A percentile compares a stretch with the other conserved stretches of the same genome.
phyloP scores from a whole-genome alignment of 768 basidiomycete genomes.

The Hygrophorus pudorinus region DNA sequence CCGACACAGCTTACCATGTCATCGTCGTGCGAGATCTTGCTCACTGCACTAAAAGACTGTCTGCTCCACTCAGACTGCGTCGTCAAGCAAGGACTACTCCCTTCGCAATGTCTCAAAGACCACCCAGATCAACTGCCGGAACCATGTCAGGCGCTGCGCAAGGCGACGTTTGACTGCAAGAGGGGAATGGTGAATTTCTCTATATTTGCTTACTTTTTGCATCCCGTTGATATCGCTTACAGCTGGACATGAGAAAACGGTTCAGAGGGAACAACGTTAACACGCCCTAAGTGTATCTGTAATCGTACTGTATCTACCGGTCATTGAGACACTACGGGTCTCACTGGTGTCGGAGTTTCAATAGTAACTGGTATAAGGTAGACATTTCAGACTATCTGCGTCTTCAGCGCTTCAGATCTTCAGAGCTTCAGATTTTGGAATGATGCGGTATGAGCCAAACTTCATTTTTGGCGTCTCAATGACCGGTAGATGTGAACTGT shows the following conservation, averaged over 20 bases:
- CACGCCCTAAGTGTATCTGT: too few relatives aligned
- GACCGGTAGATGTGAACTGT: too few relatives aligned
- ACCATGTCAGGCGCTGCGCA: conserved; percentile 67
- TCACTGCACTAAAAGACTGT: conserved; percentile 75
- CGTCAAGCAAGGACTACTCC: conserved; percentile 62
- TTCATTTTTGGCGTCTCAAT: too few relatives aligned
- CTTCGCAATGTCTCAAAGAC: conserved; percentile 75
- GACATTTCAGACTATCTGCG: too few relatives aligned
- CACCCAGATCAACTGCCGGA: conserved; percentile 72
- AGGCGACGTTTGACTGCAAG: conserved; percentile 86
- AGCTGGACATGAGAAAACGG: conserved; percentile 82
- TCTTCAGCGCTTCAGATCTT: too few relatives aligned
- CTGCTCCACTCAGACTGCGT: conserved; percentile 84
- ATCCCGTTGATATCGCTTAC: background rate
- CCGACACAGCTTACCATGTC: conserved; percentile 39
- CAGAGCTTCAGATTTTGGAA: too few relatives aligned
- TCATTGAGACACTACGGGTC: too few relatives aligned
- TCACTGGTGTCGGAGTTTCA: too few relatives aligned
- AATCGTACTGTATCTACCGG: too few relatives aligned
- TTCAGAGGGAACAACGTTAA: conserved; percentile 67
- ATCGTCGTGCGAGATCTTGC: conserved; percentile 68
- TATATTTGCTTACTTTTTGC: background rate
- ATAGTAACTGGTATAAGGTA: too few relatives aligned
- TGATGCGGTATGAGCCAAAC: too few relatives aligned
- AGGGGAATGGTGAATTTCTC: conserved; percentile 63